A percentile compares a stretch with the other conserved stretches of the same genome.
phyloP scores from a whole-genome alignment of 306 rosid genomes.

The Trifolium repens region DNA sequence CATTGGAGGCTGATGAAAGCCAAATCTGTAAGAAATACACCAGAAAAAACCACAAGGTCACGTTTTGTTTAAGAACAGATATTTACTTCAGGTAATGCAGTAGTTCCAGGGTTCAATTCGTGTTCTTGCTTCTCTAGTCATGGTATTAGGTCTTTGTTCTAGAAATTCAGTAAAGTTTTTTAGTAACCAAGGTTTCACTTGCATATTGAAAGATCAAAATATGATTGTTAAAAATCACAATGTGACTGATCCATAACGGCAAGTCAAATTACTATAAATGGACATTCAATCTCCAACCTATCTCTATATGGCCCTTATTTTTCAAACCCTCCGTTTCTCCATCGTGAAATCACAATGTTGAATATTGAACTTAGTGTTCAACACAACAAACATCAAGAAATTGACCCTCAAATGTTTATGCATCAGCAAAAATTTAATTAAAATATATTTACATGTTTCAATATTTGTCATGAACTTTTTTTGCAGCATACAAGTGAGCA shows the following conservation, averaged over 20 bases:
- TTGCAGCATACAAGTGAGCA: constrained; percentile 12
- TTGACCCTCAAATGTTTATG: constrained; percentile 18
- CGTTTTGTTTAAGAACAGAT: constrained; percentile 29
- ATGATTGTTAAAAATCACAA: neutral
- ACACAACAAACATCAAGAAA: constrained; percentile 17
- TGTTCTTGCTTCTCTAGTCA: constrained; percentile 29
- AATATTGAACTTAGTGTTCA: neutral
- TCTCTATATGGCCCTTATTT: constrained; percentile 17
- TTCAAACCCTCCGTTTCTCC: neutral
- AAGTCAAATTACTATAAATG: constrained; percentile 14
- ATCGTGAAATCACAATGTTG: neutral
- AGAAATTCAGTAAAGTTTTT: neutral
- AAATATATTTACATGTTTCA: neutral
- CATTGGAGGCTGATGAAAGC: constrained; percentile 94
- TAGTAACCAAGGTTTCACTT: constrained; percentile 21
- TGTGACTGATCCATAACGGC: constrained; percentile 15
- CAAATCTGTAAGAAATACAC: constrained; percentile 62
- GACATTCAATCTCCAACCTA: neutral
- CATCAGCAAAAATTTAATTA: neutral
- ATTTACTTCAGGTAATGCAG: constrained; percentile 21
- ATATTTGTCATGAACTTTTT: constrained; percentile 6
- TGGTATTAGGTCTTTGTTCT: constrained; percentile 28
- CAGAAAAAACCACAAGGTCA: constrained; percentile 10
- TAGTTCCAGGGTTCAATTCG: constrained; percentile 7
- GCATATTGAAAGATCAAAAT: constrained; percentile 25